Percentiles rank a stretch among this genome's conserved stretches.
Evolutionary conservation across 1,139 yeast genomes (phyloP).

Genomic region (Kurtzmaniella natalensis): DNA sequence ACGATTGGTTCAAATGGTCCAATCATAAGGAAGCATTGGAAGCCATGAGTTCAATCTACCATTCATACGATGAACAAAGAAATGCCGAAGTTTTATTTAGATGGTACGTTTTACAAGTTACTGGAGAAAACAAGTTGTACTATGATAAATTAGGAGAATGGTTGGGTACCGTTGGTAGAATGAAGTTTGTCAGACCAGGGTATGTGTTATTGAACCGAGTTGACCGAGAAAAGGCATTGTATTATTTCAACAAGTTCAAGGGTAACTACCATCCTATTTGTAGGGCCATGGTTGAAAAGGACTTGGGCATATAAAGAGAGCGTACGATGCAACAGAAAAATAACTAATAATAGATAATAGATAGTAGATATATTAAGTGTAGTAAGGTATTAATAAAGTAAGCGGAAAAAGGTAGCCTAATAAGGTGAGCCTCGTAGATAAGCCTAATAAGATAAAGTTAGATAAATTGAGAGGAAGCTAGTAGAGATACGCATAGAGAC

Average conservation of each 20-base stretch:
- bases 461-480: too few relatives aligned
- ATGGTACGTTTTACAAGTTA: conserved; percentile 63
- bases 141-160: conserved; percentile 64
- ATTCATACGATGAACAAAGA: conserved; percentile 42
- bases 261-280: conserved; percentile 81
- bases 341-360: too few relatives aligned
- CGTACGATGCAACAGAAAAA: too few relatives aligned
- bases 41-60: conserved; percentile 43
- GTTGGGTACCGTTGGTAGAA: conserved; percentile 90
- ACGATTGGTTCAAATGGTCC: conserved; percentile 32
- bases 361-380: too few relatives aligned
- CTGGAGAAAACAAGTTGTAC: conserved; percentile 40
- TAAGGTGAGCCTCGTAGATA: too few relatives aligned
- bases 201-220: conserved; percentile 61
- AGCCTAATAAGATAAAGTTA: too few relatives aligned
- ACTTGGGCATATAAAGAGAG: conserved; percentile 35
- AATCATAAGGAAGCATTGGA: conserved; percentile 32
- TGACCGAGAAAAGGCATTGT: conserved; percentile 60
- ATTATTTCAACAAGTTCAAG: conserved; percentile 58
- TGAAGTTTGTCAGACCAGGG: conserved; percentile 92
- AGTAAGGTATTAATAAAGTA: too few relatives aligned
- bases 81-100: conserved; percentile 83
- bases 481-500: too few relatives aligned
- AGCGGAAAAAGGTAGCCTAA: too few relatives aligned
- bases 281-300: conserved; percentile 72